Evolutionary conservation across 305 asterid species (phyloP).

Genomic region (Nicotiana rustica): DNA sequence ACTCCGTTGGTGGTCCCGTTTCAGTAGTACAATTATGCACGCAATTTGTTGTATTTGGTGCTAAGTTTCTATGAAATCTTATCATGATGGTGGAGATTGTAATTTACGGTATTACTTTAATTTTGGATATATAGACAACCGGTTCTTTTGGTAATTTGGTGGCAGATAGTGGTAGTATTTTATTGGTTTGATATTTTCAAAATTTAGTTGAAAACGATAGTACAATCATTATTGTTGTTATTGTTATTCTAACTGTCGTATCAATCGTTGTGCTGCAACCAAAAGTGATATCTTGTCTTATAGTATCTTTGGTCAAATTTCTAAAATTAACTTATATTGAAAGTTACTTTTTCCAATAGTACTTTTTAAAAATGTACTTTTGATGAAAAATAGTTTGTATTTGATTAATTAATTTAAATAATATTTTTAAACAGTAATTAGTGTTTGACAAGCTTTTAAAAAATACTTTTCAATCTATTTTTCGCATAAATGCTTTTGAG

Average conservation of each 20-base stretch:
- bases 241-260: background rate
- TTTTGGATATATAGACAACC: background rate
- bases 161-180: background rate
- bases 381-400: too few species aligned
- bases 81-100: background rate
- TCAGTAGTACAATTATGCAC: conserved; percentile 2
- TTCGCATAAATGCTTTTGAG: too few species aligned
- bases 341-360: too few species aligned
- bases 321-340: too few species aligned
- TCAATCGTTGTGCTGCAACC: background rate
- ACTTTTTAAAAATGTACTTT: too few species aligned
- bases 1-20: background rate
- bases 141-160: background rate
- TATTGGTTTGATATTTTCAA: background rate
- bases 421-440: too few species aligned
- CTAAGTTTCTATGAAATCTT: background rate
- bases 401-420: too few species aligned
- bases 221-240: background rate
- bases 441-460: too few species aligned
- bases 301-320: background rate
- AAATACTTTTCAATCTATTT: too few species aligned
- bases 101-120: background rate
- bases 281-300: conserved; percentile 15
- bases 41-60: conserved; percentile 12
- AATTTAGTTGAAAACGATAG: background rate